Percentiles rank a stretch among this genome's conserved stretches.
Conservation (phyloP, 129 eudicot species). For the Mikania micrantha region DNA sequence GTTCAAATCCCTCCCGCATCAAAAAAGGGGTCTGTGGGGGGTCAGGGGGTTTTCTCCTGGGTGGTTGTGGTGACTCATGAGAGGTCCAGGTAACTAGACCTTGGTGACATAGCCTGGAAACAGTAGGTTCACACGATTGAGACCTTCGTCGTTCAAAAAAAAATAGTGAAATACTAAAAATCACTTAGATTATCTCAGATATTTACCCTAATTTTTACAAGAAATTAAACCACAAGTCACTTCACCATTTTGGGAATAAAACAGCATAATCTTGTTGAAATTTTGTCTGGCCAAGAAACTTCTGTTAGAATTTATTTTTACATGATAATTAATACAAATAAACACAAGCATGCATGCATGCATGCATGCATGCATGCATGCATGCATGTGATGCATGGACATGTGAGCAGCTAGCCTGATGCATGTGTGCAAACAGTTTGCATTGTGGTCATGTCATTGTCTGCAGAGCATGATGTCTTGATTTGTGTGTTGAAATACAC, state of each 20-base stretch:
- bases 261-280: conserved; percentile 1
- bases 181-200: too few species aligned
- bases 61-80: too few species aligned
- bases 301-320: neutral
- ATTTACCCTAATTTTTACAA: too few species aligned
- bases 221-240: neutral
- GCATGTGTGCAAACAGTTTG: conserved; percentile 41
- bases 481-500: conserved; percentile 35
- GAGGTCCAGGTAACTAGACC: too few species aligned
- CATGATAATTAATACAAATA: neutral
- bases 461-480: conserved; percentile 30
- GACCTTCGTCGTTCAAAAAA: too few species aligned
- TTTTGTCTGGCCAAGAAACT: conserved; percentile 9
- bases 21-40: too few species aligned
- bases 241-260: neutral
- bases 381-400: conserved; percentile 10
- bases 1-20: too few species aligned
- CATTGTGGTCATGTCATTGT: conserved; percentile 41
- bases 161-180: too few species aligned
- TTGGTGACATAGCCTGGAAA: too few species aligned
- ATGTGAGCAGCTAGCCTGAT: conserved; percentile 15
- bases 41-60: too few species aligned
- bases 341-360: neutral
- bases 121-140: too few species aligned
- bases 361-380: conserved; percentile 1